A percentile compares a stretch with the other conserved stretches of the same genome.
These are phyloP conservation scores for Yarrowia galli DNA, from an alignment of 1,139 yeast species.

Conservation along the genomic window DNA sequence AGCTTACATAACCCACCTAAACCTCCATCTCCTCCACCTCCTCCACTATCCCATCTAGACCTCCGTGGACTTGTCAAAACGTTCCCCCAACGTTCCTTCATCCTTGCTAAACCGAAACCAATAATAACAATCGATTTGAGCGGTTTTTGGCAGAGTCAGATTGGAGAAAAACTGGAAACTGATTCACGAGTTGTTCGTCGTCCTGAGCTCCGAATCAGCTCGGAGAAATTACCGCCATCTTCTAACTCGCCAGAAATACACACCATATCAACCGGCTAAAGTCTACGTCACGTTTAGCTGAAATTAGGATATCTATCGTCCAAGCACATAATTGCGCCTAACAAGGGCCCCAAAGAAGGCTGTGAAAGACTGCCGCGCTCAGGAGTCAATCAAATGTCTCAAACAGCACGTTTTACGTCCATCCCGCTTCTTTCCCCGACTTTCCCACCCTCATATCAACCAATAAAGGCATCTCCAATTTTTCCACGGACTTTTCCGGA, in stretches of 20 bases:
- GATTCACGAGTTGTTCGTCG: too few relatives aligned
- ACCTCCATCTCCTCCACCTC: background rate
- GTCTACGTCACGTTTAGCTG: too few relatives aligned
- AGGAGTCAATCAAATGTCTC: background rate
- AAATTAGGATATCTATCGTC: too few relatives aligned
- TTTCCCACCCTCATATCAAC: background rate
- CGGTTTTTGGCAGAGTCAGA: background rate
- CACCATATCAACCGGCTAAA: too few relatives aligned
- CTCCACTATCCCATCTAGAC: background rate
- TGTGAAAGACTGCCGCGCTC: too few relatives aligned
- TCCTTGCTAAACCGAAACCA: background rate
- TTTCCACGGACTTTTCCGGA: constrained; percentile 2
- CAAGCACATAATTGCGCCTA: too few relatives aligned
- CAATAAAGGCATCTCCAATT: background rate
- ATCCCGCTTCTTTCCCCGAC: too few relatives aligned
- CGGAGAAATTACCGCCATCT: too few relatives aligned
- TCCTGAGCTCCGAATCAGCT: too few relatives aligned
- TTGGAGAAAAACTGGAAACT: too few relatives aligned
- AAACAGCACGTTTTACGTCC: background rate
- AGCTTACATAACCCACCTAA: background rate
- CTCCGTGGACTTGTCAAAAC: background rate
- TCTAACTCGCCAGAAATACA: too few relatives aligned
- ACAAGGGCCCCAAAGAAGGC: too few relatives aligned
- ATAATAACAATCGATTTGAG: background rate
- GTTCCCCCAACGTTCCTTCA: background rate